These are phyloP conservation scores for Vigna reflexopilosa DNA, from an alignment of 306 rosid genomes.

Conservation along the genomic window DNA sequence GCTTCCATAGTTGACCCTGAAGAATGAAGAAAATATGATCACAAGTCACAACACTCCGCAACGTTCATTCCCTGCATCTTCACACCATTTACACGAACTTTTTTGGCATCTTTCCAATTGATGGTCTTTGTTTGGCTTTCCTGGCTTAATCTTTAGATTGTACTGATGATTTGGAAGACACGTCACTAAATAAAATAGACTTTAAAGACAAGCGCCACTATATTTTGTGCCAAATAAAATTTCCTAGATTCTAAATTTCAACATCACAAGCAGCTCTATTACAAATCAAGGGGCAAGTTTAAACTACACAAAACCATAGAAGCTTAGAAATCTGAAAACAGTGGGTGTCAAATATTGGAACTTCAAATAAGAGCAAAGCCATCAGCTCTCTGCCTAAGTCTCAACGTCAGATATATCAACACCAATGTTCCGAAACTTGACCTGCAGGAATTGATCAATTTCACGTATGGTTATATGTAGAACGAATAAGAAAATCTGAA, in stretches of 20 bases:
- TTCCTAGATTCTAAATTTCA: constrained; percentile 37
- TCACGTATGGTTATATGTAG: constrained; percentile 30
- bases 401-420: constrained; percentile 84
- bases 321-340: constrained; percentile 38
- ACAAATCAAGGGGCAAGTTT: constrained; percentile 40
- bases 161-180: constrained; percentile 22
- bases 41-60: constrained; percentile 1
- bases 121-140: constrained; percentile 20
- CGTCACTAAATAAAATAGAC: constrained; percentile 28
- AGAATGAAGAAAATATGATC: constrained; percentile 18
- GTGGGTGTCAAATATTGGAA: constrained; percentile 23
- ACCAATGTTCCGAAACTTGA: constrained; percentile 92
- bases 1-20: constrained; percentile 17
- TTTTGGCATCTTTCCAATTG: constrained; percentile 9
- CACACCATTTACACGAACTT: not conserved
- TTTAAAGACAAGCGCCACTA: constrained; percentile 36
- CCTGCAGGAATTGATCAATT: constrained; percentile 53
- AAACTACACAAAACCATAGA: constrained; percentile 28
- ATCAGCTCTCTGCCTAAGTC: constrained; percentile 71
- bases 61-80: not conserved
- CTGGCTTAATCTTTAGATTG: constrained; percentile 5
- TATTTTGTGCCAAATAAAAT: constrained; percentile 37
- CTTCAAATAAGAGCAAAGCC: constrained; percentile 54
- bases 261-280: constrained; percentile 37
- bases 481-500: not conserved